Evolutionary conservation across 345 rosid genomes (phyloP).

Genomic region (Arabis hirsuta): DNA sequence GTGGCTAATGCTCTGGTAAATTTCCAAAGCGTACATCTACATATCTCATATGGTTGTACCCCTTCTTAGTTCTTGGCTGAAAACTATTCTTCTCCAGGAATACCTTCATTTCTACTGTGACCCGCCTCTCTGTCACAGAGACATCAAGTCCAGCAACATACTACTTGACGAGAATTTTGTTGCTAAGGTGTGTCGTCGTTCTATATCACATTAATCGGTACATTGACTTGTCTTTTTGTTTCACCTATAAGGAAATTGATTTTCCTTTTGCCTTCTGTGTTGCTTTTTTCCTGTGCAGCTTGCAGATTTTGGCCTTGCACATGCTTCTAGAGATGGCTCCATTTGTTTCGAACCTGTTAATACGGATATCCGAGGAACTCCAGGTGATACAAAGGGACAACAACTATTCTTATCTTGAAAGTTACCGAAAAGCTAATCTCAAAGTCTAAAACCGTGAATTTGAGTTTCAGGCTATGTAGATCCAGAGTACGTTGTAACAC

Average conservation of each 20-base stretch:
- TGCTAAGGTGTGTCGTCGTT: constrained; percentile 67
- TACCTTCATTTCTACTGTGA: constrained; percentile 97
- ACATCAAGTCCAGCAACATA: constrained; percentile 97
- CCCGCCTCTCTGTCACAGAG: constrained; percentile 96
- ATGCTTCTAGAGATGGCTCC: constrained; percentile 91
- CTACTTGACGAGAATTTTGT: constrained; percentile 83
- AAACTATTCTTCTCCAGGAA: constrained; percentile 53
- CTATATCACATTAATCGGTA: neutral
- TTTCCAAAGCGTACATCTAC: constrained; percentile 27
- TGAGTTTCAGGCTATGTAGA: constrained; percentile 84
- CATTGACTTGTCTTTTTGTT: neutral
- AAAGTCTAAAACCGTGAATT: constrained; percentile 16
- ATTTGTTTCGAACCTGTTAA: constrained; percentile 85
- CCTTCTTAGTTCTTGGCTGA: constrained; percentile 36
- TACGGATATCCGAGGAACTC: constrained; percentile 93
- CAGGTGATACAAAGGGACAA: constrained; percentile 57
- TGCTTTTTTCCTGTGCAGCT: constrained; percentile 54
- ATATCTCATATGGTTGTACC: neutral
- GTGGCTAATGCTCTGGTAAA: constrained; percentile 97
- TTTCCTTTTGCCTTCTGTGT: neutral
- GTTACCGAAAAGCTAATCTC: constrained; percentile 1
- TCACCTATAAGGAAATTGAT: constrained; percentile 6
- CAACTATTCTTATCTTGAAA: constrained; percentile 1
- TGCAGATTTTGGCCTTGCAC: constrained; percentile 97
- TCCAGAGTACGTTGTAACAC: constrained; percentile 87